A percentile compares a stretch with the other conserved stretches of the same genome.
These are phyloP conservation scores for Pelargonium fulgidum DNA, from an alignment of 441 rosid genomes.

Conservation along the genomic window DNA sequence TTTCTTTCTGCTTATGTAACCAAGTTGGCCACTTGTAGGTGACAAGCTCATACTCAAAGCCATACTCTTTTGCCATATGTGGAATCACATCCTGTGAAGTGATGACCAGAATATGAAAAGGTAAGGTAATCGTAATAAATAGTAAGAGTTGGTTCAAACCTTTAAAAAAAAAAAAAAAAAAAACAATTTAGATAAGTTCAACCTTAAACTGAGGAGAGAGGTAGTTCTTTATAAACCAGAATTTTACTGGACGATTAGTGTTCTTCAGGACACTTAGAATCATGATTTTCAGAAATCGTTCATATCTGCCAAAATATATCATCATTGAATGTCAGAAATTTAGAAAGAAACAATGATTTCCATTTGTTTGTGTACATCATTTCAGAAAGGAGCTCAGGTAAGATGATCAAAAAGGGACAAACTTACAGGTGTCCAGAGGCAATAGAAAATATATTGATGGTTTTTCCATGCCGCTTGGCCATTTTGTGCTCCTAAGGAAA, in stretches of 20 bases:
- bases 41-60: slow-evolving; percentile 83
- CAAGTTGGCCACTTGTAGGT: slow-evolving; percentile 99
- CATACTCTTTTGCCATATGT: slow-evolving; percentile 86
- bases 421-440: slow-evolving; percentile 99
- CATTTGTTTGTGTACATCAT: background rate
- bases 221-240: slow-evolving; percentile 99
- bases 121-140: background rate
- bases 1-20: slow-evolving; percentile 99
- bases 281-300: slow-evolving; percentile 95
- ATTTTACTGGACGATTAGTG: slow-evolving; percentile 84
- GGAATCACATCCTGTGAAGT: slow-evolving; percentile 85
- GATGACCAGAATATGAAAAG: slow-evolving; percentile 13
- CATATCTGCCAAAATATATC: slow-evolving; percentile 53
- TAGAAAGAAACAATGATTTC: background rate
- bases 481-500: slow-evolving; percentile 50
- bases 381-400: background rate
- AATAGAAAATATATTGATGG: slow-evolving; percentile 83
- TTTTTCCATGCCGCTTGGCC: slow-evolving; percentile 73
- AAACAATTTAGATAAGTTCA: slow-evolving; percentile 5
- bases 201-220: slow-evolving; percentile 99
- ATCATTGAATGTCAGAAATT: background rate
- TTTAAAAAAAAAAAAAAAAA: no score
- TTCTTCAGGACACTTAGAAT: slow-evolving; percentile 89
- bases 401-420: slow-evolving; percentile 11
- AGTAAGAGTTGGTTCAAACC: background rate